phyloP scores from a whole-genome alignment of 257 asterid genomes.

The Solanum arcanum region DNA sequence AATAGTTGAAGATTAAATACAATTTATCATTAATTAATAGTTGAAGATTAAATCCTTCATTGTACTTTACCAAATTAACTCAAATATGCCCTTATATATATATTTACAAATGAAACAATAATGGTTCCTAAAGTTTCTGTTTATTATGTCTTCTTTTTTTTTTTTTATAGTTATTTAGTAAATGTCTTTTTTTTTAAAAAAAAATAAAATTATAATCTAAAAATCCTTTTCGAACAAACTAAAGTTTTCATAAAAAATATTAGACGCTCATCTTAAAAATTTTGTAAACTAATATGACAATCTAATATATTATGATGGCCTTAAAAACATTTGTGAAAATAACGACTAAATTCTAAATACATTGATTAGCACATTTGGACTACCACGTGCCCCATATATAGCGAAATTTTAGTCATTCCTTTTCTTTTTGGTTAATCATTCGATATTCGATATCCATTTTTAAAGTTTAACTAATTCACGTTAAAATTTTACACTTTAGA shows the following conservation, averaged over 20 bases:
- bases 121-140: background rate
- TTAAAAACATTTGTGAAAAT: background rate
- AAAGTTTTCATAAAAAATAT: background rate
- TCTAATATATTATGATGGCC: background rate
- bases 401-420: background rate
- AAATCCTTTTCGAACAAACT: background rate
- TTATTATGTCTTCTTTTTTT: too few relatives aligned
- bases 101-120: too few relatives aligned
- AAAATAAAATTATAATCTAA: too few relatives aligned
- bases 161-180: background rate
- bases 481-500: background rate
- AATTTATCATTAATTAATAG: background rate
- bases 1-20: too few relatives aligned
- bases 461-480: background rate
- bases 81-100: background rate
- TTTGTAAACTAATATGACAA: background rate
- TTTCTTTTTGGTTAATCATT: background rate
- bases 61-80: background rate
- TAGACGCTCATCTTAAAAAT: background rate
- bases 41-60: background rate
- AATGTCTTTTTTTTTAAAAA: too few relatives aligned
- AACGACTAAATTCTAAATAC: background rate
- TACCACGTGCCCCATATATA: background rate
- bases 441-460: fast-evolving
- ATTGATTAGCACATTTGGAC: background rate